Evolutionary conservation across 164 flowering plant species (phyloP).

Genomic region (Piper betle): DNA sequence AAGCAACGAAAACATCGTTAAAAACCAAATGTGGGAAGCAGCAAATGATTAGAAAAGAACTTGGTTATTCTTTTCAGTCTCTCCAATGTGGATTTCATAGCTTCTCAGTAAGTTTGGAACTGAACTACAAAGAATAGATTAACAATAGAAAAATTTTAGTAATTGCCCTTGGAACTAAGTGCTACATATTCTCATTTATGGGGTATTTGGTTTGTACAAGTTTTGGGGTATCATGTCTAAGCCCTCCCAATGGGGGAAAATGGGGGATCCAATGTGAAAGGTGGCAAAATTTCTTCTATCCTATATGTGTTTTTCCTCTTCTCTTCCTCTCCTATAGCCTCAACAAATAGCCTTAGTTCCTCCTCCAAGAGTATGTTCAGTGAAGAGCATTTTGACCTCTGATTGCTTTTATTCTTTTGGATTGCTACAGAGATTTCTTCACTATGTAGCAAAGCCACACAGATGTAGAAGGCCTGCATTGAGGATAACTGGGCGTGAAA

Average conservation of each 20-base stretch:
- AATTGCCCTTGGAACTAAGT: too few relatives aligned
- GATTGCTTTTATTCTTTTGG: constrained; percentile 17
- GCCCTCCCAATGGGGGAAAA: constrained; percentile 73
- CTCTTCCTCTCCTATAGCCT: constrained; percentile 43
- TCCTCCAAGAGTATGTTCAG: constrained; percentile 53
- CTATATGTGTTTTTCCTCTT: constrained; percentile 28
- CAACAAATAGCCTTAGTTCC: constrained; percentile 44
- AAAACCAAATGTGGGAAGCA: too few relatives aligned
- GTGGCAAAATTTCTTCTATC: constrained; percentile 27
- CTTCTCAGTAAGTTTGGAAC: too few relatives aligned
- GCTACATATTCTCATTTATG: too few relatives aligned
- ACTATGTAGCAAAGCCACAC: constrained; percentile 65
- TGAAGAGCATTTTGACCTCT: constrained; percentile 35
- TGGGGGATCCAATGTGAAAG: constrained; percentile 55
- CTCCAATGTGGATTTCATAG: too few relatives aligned
- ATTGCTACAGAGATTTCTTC: constrained; percentile 29
- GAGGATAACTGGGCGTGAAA: constrained; percentile 77
- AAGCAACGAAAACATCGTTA: too few relatives aligned
- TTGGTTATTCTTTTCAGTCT: too few relatives aligned
- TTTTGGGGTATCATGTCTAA: constrained; percentile 11
- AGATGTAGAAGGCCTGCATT: constrained; percentile 83
- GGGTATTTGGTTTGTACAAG: neutral
- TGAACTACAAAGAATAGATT: too few relatives aligned
- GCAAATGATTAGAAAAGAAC: too few relatives aligned
- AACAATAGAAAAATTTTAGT: too few relatives aligned